Percentiles rank a stretch among this genome's conserved stretches.
Evolutionary conservation across 495 filamentous ascomycete species (phyloP).

Genomic region (Aspergillus taichungensis): DNA sequence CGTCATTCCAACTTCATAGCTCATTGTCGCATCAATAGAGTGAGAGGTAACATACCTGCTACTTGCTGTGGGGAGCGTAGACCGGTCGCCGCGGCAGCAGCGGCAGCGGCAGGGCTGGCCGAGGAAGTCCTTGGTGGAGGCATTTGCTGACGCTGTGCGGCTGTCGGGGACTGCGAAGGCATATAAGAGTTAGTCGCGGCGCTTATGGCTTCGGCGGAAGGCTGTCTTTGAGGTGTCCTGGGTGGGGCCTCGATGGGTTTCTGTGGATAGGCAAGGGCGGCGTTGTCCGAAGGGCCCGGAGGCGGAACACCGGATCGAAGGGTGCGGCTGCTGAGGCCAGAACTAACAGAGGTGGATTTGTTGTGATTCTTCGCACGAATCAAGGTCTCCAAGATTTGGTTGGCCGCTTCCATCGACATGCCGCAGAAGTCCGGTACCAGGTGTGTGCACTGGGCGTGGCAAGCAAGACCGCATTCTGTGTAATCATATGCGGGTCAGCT

Average conservation of each 20-base stretch:
- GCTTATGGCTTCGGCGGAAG: slow-evolving; percentile 37
- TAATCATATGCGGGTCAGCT: slow-evolving; percentile 15
- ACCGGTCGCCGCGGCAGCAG: slow-evolving; percentile 29
- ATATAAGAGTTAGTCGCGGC: slow-evolving; percentile 38
- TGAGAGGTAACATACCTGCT: slow-evolving; percentile 22
- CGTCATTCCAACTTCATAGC: too few species aligned
- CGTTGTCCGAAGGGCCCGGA: slow-evolving; percentile 42
- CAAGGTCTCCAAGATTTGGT: slow-evolving; percentile 64
- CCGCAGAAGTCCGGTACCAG: slow-evolving; percentile 98
- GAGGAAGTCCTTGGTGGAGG: slow-evolving; percentile 27
- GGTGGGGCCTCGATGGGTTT: slow-evolving; percentile 45
- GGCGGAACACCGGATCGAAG: slow-evolving; percentile 48
- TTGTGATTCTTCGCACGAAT: slow-evolving; percentile 38
- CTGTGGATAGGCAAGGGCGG: slow-evolving; percentile 29
- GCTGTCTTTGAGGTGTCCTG: slow-evolving; percentile 35
- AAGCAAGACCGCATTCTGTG: slow-evolving; percentile 87
- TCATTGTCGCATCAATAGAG: neutral
- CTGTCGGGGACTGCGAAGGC: slow-evolving; percentile 35
- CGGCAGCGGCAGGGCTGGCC: slow-evolving; percentile 21
- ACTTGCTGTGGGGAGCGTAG: slow-evolving; percentile 23
- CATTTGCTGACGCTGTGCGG: slow-evolving; percentile 25
- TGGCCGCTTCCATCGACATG: slow-evolving; percentile 97
- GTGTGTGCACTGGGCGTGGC: slow-evolving; percentile 84
- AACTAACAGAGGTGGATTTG: slow-evolving; percentile 37
- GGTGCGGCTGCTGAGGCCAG: slow-evolving; percentile 55